A percentile compares a stretch with the other conserved stretches of the same genome.
phyloP scores from a whole-genome alignment of 2,329 filamentous ascomycete species.

The Penicillium brasilianum region DNA sequence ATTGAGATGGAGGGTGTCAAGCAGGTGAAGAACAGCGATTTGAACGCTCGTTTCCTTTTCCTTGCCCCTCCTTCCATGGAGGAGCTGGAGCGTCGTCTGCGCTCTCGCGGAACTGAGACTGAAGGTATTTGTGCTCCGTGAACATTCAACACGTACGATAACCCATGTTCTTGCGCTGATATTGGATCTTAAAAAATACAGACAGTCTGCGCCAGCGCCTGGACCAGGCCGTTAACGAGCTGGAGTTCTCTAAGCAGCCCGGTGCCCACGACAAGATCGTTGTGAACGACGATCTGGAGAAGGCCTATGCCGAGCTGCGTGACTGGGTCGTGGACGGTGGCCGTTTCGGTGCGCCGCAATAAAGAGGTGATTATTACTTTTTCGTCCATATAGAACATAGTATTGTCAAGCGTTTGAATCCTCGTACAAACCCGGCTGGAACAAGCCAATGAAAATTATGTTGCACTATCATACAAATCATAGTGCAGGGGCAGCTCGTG shows the following conservation, averaged over 20 bases:
- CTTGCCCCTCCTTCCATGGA: slow-evolving; percentile 78
- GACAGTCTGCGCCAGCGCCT: slow-evolving; percentile 70
- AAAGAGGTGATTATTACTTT: not conserved
- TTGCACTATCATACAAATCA: not conserved
- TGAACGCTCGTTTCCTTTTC: slow-evolving; percentile 82
- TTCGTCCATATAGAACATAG: slow-evolving; percentile 2
- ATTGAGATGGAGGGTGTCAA: slow-evolving; percentile 99
- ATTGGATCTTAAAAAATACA: not conserved
- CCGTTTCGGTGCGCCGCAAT: slow-evolving; percentile 39
- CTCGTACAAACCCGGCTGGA: not conserved
- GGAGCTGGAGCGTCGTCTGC: slow-evolving; percentile 73
- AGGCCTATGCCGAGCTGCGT: slow-evolving; percentile 60
- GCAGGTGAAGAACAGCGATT: slow-evolving; percentile 78
- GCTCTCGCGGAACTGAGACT: slow-evolving; percentile 77
- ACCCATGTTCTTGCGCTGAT: not conserved
- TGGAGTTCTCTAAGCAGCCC: slow-evolving; percentile 71
- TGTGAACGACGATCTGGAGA: slow-evolving; percentile 68
- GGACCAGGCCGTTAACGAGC: slow-evolving; percentile 72
- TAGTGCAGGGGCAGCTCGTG: not conserved
- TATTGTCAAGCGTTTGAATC: slow-evolving; percentile 1
- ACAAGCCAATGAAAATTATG: not conserved
- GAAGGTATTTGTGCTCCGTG: slow-evolving; percentile 54
- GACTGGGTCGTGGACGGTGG: slow-evolving; percentile 55
- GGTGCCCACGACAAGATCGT: slow-evolving; percentile 70
- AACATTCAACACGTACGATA: too few relatives aligned